phyloP scores from a whole-genome alignment of 2,329 filamentous ascomycete genomes.

The Ilyonectria mors-panacis region DNA sequence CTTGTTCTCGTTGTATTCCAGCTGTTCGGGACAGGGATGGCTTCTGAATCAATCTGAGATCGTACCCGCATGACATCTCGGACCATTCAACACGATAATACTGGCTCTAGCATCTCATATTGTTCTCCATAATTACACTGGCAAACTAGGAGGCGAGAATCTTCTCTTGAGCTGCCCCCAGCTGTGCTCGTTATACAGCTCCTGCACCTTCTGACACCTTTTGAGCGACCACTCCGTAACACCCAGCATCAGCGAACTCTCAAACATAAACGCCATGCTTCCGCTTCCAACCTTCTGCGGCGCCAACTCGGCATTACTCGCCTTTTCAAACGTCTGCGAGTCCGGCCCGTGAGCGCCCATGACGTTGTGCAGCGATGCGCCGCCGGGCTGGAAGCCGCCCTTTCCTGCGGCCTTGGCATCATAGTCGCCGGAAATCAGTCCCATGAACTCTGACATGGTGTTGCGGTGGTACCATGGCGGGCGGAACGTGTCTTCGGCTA shows the following conservation, averaged over 20 bases:
- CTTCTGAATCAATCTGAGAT: too few relatives aligned
- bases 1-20: too few relatives aligned
- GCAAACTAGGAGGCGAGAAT: constrained; percentile 8
- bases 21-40: too few relatives aligned
- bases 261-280: constrained; percentile 79
- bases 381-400: constrained; percentile 71
- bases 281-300: constrained; percentile 72
- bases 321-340: constrained; percentile 68
- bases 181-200: constrained; percentile 84
- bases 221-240: constrained; percentile 78
- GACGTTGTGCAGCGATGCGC: constrained; percentile 75
- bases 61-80: too few relatives aligned
- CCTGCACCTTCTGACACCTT: constrained; percentile 72
- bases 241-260: constrained; percentile 78
- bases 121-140: neutral
- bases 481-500: constrained; percentile 78
- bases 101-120: neutral
- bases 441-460: constrained; percentile 77
- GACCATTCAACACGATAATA: too few relatives aligned
- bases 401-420: constrained; percentile 71
- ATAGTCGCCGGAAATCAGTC: constrained; percentile 69
- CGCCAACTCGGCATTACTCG: constrained; percentile 67
- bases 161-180: constrained; percentile 76
- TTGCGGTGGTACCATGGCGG: constrained; percentile 82
- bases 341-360: constrained; percentile 79